These are phyloP conservation scores for Calonectria pseudoturangicola DNA, from an alignment of 2,329 filamentous ascomycete species.

Conservation along the genomic window DNA sequence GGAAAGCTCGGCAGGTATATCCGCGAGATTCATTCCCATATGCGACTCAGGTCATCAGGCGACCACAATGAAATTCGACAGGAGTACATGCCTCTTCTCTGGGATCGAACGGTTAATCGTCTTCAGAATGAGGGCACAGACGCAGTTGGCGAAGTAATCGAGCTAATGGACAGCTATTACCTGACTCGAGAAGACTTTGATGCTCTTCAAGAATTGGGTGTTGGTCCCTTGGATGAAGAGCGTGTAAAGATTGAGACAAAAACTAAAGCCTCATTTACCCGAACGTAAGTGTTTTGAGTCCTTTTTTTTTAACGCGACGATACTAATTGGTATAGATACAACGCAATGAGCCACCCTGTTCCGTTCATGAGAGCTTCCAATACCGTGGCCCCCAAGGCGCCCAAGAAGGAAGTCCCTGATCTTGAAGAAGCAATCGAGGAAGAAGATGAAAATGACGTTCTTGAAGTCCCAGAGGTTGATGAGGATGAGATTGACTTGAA, in stretches of 20 bases:
- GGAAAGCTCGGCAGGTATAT: slow-evolving; percentile 86
- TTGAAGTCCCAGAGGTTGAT: slow-evolving; percentile 75
- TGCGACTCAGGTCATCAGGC: slow-evolving; percentile 92
- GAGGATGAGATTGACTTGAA: slow-evolving; percentile 86
- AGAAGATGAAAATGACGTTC: slow-evolving; percentile 83
- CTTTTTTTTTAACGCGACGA: background rate
- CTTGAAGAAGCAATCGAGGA: slow-evolving; percentile 97
- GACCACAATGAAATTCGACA: slow-evolving; percentile 96
- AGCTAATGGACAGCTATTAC: slow-evolving; percentile 98
- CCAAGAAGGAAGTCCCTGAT: slow-evolving; percentile 87
- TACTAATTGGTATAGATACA: slow-evolving; percentile 78
- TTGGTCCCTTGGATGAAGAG: slow-evolving; percentile 88
- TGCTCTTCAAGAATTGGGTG: slow-evolving; percentile 90
- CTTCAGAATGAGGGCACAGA: slow-evolving; percentile 89
- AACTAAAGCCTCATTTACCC: slow-evolving; percentile 92
- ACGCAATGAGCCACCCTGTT: slow-evolving; percentile 88
- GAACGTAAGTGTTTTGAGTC: slow-evolving; percentile 76
- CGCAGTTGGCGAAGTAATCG: slow-evolving; percentile 86
- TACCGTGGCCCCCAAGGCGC: slow-evolving; percentile 82
- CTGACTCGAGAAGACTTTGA: slow-evolving; percentile 97
- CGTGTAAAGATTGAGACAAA: slow-evolving; percentile 86
- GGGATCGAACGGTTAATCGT: slow-evolving; percentile 85
- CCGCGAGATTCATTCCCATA: slow-evolving; percentile 97
- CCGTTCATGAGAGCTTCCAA: slow-evolving; percentile 97
- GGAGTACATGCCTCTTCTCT: slow-evolving; percentile 92